phyloP scores from a whole-genome alignment of 2,329 filamentous ascomycete species.

The Sclerotinia glacialis region DNA sequence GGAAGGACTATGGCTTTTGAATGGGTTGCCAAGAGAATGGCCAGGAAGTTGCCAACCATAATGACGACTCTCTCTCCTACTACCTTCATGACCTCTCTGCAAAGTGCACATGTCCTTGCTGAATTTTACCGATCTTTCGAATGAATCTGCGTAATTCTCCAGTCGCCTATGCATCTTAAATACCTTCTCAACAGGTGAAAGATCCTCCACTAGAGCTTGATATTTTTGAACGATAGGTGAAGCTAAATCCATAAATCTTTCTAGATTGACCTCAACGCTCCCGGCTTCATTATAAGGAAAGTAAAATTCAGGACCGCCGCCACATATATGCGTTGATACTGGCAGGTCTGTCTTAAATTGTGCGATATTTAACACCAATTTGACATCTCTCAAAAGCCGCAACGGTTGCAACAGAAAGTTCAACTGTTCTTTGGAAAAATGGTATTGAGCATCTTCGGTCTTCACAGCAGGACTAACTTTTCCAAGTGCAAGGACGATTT shows the following conservation, averaged over 20 bases:
- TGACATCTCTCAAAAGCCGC: constrained; percentile 2
- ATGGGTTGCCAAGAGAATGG: constrained; percentile 17
- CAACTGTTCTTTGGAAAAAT: constrained; percentile 10
- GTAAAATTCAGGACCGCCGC: background rate
- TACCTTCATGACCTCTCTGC: background rate
- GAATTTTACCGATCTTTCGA: constrained; percentile 10
- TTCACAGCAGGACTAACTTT: background rate
- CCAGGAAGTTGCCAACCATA: constrained; percentile 15
- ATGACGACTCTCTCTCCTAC: constrained; percentile 5
- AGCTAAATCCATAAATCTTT: background rate
- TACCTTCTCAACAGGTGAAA: constrained; percentile 13
- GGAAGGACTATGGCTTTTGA: background rate
- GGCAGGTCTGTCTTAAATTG: constrained; percentile 3
- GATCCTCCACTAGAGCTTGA: background rate
- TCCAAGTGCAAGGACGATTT: constrained; percentile 12
- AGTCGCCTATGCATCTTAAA: constrained; percentile 13
- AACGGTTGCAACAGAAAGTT: constrained; percentile 9
- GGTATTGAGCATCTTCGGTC: background rate
- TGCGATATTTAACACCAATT: background rate
- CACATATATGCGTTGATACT: background rate
- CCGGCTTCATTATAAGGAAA: constrained; percentile 3
- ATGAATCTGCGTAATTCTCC: background rate
- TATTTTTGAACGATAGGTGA: constrained; percentile 5
- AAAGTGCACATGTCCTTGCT: background rate
- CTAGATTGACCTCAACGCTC: background rate